Percentiles rank a stretch among this genome's conserved stretches.
These are phyloP conservation scores for Trichocladium uniseriatum DNA, from an alignment of 495 filamentous ascomycete genomes.

Conservation along the genomic window DNA sequence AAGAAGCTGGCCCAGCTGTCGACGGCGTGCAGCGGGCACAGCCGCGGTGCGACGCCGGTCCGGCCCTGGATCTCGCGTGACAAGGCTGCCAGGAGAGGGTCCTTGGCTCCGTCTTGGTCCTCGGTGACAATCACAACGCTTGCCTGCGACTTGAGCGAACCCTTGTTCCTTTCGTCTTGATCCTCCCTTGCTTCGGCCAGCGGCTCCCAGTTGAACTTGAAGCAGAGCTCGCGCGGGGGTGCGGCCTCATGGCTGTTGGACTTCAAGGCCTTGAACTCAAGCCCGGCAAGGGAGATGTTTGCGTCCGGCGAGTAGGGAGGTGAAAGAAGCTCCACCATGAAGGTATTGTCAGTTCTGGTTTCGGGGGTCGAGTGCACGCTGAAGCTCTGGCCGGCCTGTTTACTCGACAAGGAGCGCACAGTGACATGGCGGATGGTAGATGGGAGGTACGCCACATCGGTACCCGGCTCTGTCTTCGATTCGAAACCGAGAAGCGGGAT, in stretches of 20 bases:
- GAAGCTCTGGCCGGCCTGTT: conserved; percentile 21
- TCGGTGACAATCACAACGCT: conserved; percentile 33
- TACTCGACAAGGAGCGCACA: conserved; percentile 21
- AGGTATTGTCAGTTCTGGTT: conserved; percentile 11
- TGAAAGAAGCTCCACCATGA: conserved; percentile 26
- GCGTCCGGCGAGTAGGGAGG: conserved; percentile 21
- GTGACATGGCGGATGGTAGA: conserved; percentile 24
- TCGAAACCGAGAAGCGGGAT: conserved; percentile 23
- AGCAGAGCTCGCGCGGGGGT: conserved; percentile 29
- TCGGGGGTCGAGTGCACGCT: conserved; percentile 23
- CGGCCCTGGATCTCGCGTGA: conserved; percentile 24
- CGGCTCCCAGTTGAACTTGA: conserved; percentile 38
- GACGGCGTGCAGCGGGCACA: conserved; percentile 22
- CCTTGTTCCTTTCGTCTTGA: not conserved
- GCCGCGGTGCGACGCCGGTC: conserved; percentile 13
- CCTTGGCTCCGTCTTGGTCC: conserved; percentile 23
- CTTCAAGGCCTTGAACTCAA: conserved; percentile 20
- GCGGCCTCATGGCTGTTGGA: not conserved
- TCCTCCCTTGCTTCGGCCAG: conserved; percentile 2
- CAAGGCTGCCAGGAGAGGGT: conserved; percentile 31
- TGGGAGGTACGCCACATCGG: conserved; percentile 16
- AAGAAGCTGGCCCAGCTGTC: conserved; percentile 22
- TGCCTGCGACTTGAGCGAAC: conserved; percentile 5
- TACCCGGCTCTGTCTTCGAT: not conserved
- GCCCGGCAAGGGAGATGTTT: conserved; percentile 24